Evolutionary conservation across 345 rosid genomes (phyloP), one percentile per base, ranked within the genome.

Genomic region (Gossypium arboreum): DNA sequence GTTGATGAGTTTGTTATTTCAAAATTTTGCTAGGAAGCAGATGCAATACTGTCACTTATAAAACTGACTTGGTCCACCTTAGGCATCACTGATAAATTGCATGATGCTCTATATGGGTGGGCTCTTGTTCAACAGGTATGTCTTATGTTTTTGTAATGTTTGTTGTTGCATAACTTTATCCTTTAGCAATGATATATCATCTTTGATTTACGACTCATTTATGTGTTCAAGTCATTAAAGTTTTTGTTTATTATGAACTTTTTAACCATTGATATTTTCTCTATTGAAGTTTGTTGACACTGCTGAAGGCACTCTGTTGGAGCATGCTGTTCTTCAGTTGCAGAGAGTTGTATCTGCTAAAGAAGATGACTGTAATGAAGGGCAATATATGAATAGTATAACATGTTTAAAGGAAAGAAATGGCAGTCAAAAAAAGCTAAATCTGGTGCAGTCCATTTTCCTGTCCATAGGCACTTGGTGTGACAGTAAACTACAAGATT

Each of bases 71-170:
- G 97, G 98, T 74, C 97, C 77, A 85, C 91, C 73, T 86, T 95
- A 81, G 99, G 99, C 86, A 90, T 95, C 83, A 95, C 97, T 73
- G 83, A 83, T 74, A 86, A 84, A 83, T 67, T 92, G 74, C 99
- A 95, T 77, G 72, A 88, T 84, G 94, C 91, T 74, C 61, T 91
- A 57, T 91, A 86, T 83, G 92, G 90, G 69, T 95, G 94, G 97
- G 85, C 85, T 74, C 89, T 93, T 71, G 87, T 95, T 77, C 91
- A 85, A 81, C 98, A 93, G 98, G 99, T 92, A 90, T 73, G 71
- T 64, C 58, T 79, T 67, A 59, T 70, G 24, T 73, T 44, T 54
- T 58, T 64, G 52, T 58, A 44, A 51, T 57, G 72, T 57, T 73
- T 76, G 25, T 45, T 48, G 56, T 64, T 17, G 11, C 48, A 5